phyloP scores from a whole-genome alignment of 495 filamentous ascomycete genomes.

The Aspergillus panamensis region DNA sequence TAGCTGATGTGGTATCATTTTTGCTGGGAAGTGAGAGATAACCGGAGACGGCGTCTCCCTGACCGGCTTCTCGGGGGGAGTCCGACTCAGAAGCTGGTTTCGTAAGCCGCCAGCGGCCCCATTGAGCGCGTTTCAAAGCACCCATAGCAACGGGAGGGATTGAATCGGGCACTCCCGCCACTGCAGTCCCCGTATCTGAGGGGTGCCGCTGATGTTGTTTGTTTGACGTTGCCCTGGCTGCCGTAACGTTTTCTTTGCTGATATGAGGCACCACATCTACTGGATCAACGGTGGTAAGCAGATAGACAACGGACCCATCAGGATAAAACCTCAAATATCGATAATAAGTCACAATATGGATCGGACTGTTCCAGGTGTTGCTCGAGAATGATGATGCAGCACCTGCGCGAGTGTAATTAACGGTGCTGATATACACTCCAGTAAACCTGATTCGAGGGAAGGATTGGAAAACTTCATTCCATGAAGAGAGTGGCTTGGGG shows the following conservation, averaged over 20 bases:
- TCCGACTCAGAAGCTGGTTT: constrained; percentile 32
- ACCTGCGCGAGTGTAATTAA: constrained; percentile 88
- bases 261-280: constrained; percentile 77
- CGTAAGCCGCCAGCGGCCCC: constrained; percentile 58
- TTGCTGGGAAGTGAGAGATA: constrained; percentile 16
- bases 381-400: constrained; percentile 53
- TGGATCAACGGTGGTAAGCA: constrained; percentile 77
- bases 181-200: constrained; percentile 40
- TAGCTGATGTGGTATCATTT: background rate
- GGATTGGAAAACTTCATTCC: constrained; percentile 66
- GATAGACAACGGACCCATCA: constrained; percentile 74
- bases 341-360: constrained; percentile 97
- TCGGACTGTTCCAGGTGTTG: constrained; percentile 72
- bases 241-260: constrained; percentile 49
- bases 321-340: constrained; percentile 94
- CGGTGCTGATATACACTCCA: constrained; percentile 91
- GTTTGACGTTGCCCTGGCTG: constrained; percentile 27
- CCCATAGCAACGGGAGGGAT: constrained; percentile 40
- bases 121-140: constrained; percentile 56
- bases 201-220: constrained; percentile 33
- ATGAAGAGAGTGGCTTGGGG: constrained; percentile 37
- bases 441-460: constrained; percentile 90
- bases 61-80: constrained; percentile 9
- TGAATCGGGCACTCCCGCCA: constrained; percentile 31
- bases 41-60: constrained; percentile 12